phyloP scores from a whole-genome alignment of 2,329 filamentous ascomycete genomes.

The Metarhizium guizhouense region DNA sequence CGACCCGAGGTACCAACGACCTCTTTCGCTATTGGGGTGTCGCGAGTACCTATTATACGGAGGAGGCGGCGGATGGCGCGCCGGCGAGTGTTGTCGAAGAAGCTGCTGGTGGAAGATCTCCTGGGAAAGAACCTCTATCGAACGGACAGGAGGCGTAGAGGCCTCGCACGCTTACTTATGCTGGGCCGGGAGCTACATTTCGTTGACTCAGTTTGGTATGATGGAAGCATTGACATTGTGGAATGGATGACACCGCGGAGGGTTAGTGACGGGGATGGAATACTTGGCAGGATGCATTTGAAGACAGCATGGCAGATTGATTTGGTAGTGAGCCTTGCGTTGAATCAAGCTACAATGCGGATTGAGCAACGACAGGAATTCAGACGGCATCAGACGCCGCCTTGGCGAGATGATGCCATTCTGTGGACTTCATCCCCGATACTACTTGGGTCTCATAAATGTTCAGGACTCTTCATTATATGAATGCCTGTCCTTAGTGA shows the following conservation, averaged over 20 bases:
- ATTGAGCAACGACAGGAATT: no score
- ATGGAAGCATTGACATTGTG: neutral
- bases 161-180: neutral
- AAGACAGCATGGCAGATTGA: neutral
- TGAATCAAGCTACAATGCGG: neutral
- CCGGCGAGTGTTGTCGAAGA: neutral
- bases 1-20: neutral
- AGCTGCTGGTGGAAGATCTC: neutral
- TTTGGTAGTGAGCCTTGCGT: neutral
- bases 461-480: neutral
- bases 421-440: no score
- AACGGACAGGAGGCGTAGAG: neutral
- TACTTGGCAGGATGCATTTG: neutral
- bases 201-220: neutral
- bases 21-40: neutral
- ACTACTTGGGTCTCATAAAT: no score
- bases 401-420: no score
- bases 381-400: no score
- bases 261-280: neutral
- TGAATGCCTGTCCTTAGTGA: no score
- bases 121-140: neutral
- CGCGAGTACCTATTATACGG: neutral
- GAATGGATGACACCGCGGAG: neutral
- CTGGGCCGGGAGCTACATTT: neutral
- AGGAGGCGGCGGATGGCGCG: neutral